Conservation (phyloP, 768 basidiomycete species). For the Heimioporus sp. region DNA sequence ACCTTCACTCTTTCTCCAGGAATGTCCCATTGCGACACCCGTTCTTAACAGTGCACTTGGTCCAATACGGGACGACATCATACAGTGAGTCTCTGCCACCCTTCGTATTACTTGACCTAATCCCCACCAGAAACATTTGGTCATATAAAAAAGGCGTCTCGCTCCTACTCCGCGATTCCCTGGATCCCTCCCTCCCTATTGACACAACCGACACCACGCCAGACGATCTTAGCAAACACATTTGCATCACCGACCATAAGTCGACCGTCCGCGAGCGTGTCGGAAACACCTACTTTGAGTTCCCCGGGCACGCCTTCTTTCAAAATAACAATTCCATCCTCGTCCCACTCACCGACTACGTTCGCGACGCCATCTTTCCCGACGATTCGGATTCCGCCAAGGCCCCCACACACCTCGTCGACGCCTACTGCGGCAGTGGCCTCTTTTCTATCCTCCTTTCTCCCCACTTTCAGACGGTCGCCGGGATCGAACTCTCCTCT, state of each 20-base stretch:
- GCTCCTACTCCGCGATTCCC: constrained; percentile 85
- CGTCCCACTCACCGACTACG: constrained; percentile 79
- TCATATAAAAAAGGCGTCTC: constrained; percentile 88
- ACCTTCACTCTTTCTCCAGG: constrained; percentile 40
- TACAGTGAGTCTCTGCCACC: constrained; percentile 47
- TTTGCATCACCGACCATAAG: constrained; percentile 85
- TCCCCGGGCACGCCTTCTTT: constrained; percentile 88
- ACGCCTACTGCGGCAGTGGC: constrained; percentile 91
- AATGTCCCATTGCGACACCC: constrained; percentile 88
- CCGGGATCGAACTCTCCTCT: constrained; percentile 83
- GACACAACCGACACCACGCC: constrained; percentile 23
- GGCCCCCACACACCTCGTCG: constrained; percentile 81
- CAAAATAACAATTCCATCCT: constrained; percentile 98
- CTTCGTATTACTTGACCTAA: constrained; percentile 3
- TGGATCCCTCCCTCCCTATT: constrained; percentile 34
- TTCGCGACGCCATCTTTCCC: constrained; percentile 66
- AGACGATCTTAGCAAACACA: constrained; percentile 52
- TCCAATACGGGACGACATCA: constrained; percentile 61
- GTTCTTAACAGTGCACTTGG: constrained; percentile 69
- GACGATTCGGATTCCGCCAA: constrained; percentile 4
- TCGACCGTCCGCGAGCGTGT: constrained; percentile 81
- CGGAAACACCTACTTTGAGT: constrained; percentile 79
- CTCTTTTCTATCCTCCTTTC: constrained; percentile 86
- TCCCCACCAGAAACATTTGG: constrained; percentile 61
- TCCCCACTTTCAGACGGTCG: constrained; percentile 67